Percentiles rank a stretch among this genome's conserved stretches.
These are phyloP conservation scores for Ophiocordyceps camponoti-saundersi DNA, from an alignment of 2,329 filamentous ascomycete species.

Conservation along the genomic window DNA sequence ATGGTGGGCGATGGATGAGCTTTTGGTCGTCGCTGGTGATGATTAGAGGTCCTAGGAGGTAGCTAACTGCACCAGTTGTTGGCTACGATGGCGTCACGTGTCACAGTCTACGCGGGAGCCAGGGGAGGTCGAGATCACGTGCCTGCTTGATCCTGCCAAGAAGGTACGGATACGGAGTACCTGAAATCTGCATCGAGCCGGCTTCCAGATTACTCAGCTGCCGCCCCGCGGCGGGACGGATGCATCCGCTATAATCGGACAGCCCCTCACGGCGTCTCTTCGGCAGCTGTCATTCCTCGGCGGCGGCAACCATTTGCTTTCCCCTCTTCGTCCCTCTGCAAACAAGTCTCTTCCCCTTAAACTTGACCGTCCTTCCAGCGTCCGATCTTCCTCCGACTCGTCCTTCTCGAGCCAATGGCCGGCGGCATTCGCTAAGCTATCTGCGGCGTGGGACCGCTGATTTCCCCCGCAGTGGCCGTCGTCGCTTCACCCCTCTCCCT, in stretches of 20 bases:
- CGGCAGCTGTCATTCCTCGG: not conserved
- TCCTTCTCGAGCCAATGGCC: conserved; percentile 31
- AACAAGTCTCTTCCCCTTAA: not conserved
- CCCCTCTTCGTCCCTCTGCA: conserved; percentile 1
- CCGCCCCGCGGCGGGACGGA: not conserved
- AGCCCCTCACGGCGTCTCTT: not conserved
- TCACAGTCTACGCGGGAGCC: not conserved
- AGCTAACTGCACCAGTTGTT: conserved; percentile 11
- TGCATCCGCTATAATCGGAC: not conserved
- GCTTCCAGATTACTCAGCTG: not conserved
- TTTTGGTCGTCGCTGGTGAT: conserved; percentile 10
- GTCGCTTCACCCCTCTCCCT: conserved; percentile 1
- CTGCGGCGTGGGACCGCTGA: conserved; percentile 33
- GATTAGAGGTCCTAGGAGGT: conserved; percentile 8
- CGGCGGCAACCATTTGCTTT: not conserved
- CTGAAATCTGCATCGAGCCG: no score
- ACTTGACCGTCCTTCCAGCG: no score
- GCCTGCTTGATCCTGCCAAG: no score
- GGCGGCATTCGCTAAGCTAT: conserved; percentile 39
- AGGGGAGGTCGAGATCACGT: not conserved
- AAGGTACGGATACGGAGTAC: no score
- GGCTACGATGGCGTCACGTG: conserved; percentile 1
- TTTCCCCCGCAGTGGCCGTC: conserved; percentile 37
- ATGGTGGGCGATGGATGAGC: conserved; percentile 12
- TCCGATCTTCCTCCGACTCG: not conserved